Percentiles rank a stretch among this genome's conserved stretches.
Evolutionary conservation across 2,329 filamentous ascomycete genomes (phyloP).

Genomic region (Hypoxylon sp.): DNA sequence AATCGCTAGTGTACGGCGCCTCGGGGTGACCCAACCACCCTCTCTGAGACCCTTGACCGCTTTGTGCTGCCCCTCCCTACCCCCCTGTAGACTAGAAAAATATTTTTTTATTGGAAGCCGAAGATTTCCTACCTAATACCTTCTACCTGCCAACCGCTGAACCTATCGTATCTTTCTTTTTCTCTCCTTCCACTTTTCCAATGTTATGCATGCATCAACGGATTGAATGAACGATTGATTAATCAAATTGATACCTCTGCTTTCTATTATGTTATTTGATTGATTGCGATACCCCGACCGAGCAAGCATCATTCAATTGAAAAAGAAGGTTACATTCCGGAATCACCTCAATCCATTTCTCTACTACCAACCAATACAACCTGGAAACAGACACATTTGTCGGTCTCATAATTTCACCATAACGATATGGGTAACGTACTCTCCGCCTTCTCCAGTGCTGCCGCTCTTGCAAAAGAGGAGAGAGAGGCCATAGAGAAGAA

Average conservation of each 20-base stretch:
- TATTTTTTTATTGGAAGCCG: constrained; percentile 38
- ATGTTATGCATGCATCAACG: constrained; percentile 40
- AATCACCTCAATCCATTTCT: constrained; percentile 16
- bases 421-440: constrained; percentile 59
- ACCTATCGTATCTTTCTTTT: constrained; percentile 43
- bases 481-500: constrained; percentile 44
- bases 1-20: constrained; percentile 7
- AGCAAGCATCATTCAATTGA: constrained; percentile 27
- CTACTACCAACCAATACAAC: background rate
- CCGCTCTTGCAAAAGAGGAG: constrained; percentile 53
- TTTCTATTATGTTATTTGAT: constrained; percentile 42
- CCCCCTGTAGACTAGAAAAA: constrained; percentile 34
- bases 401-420: background rate
- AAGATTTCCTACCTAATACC: constrained; percentile 16
- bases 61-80: constrained; percentile 32
- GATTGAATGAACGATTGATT: constrained; percentile 34
- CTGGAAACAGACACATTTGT: constrained; percentile 10
- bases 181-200: constrained; percentile 23
- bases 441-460: constrained; percentile 56
- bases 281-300: constrained; percentile 36
- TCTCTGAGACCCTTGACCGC: constrained; percentile 33
- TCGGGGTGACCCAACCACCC: constrained; percentile 20
- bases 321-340: constrained; percentile 22
- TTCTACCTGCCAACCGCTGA: constrained; percentile 17
- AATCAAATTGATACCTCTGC: constrained; percentile 26